These are phyloP conservation scores for Lipomyces kockii DNA, from an alignment of 805 yeast species.

Conservation along the genomic window DNA sequence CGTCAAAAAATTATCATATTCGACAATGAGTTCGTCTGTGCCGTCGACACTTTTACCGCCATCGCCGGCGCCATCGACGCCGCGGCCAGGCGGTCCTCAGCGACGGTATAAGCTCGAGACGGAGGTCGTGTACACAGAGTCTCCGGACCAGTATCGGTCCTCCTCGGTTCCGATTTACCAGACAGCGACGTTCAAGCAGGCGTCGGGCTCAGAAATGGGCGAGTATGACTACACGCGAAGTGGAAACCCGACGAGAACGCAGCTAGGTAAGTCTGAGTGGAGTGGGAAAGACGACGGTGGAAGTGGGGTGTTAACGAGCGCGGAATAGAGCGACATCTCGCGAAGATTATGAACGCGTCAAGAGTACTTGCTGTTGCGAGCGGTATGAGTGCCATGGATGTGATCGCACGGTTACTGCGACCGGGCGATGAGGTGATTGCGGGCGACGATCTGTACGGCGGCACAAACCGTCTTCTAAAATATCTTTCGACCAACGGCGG, in stretches of 20 bases:
- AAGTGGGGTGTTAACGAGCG: background rate
- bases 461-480: conserved; percentile 83
- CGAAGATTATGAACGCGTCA: conserved; percentile 76
- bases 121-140: conserved; percentile 65
- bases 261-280: conserved; percentile 45
- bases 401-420: conserved; percentile 68
- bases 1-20: background rate
- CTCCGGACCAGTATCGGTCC: conserved; percentile 73
- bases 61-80: conserved; percentile 48
- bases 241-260: conserved; percentile 91
- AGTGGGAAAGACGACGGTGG: too few relatives aligned
- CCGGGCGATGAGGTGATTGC: conserved; percentile 94
- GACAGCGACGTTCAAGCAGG: conserved; percentile 92
- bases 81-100: conserved; percentile 41
- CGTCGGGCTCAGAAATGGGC: conserved; percentile 72
- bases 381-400: conserved; percentile 94
- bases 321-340: conserved; percentile 65
- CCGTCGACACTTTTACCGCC: conserved; percentile 40
- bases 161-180: conserved; percentile 89
- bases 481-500: conserved; percentile 67
- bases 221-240: conserved; percentile 86
- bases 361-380: conserved; percentile 81
- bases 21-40: background rate
- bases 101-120: conserved; percentile 62
- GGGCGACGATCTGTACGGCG: conserved; percentile 95